Percentiles rank a stretch among this genome's conserved stretches.
phyloP scores from a whole-genome alignment of 2,329 filamentous ascomycete genomes.

The Rutstroemia sp. region DNA sequence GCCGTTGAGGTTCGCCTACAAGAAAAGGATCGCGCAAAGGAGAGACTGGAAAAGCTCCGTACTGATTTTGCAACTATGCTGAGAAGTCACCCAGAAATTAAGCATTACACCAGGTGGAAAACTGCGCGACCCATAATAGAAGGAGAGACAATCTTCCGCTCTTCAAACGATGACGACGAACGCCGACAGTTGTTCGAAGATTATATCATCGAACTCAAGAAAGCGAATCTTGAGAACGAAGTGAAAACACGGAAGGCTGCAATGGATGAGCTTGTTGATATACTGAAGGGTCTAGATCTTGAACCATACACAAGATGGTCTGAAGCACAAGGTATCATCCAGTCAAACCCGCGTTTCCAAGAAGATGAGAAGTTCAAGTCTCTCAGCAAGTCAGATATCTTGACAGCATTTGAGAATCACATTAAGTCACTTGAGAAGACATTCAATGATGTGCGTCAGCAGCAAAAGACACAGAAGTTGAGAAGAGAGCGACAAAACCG shows the following conservation, averaged over 20 bases:
- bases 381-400: constrained; percentile 80
- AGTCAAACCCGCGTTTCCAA: constrained; percentile 69
- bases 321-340: constrained; percentile 77
- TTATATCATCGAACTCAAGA: constrained; percentile 80
- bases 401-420: constrained; percentile 90
- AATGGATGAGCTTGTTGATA: constrained; percentile 71
- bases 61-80: constrained; percentile 95
- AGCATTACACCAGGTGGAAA: constrained; percentile 95
- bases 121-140: constrained; percentile 91
- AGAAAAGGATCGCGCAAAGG: constrained; percentile 91
- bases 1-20: constrained; percentile 81
- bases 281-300: constrained; percentile 73
- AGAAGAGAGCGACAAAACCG: constrained; percentile 80
- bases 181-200: constrained; percentile 88
- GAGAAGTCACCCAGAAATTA: constrained; percentile 92
- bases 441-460: constrained; percentile 86
- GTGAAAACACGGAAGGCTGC: constrained; percentile 66
- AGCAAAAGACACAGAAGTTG: constrained; percentile 73
- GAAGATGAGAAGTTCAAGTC: constrained; percentile 77
- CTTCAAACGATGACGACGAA: constrained; percentile 80
- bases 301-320: constrained; percentile 94
- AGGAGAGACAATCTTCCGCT: constrained; percentile 90
- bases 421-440: constrained; percentile 86
- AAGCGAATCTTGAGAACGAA: constrained; percentile 70
- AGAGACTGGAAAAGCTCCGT: constrained; percentile 84